Percentiles rank a stretch among this genome's conserved stretches.
Conservation (phyloP, 83 land plant species). For the Thuja plicata region DNA sequence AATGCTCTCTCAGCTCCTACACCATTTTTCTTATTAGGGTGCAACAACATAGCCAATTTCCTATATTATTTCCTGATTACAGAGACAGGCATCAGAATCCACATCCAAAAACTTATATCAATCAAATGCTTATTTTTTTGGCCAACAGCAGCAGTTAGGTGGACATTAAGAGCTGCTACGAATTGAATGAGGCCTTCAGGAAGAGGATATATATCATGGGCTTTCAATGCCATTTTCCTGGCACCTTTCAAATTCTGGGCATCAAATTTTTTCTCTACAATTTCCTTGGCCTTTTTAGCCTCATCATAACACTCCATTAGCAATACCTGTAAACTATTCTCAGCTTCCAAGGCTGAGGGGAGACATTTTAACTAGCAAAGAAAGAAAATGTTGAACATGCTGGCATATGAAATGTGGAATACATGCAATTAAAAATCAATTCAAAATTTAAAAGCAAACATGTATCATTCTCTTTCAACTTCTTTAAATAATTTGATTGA, state of each 20-base stretch:
- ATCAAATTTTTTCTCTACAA: conserved; percentile 43
- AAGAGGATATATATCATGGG: conserved; percentile 27
- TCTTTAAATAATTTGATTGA: too few relatives aligned
- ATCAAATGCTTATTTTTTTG: neutral
- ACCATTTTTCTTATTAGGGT: neutral
- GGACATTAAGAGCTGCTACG: conserved; percentile 7
- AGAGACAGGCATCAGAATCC: conserved; percentile 1
- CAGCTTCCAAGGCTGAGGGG: too few relatives aligned
- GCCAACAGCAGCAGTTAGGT: conserved; percentile 1
- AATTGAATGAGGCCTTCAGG: conserved; percentile 17
- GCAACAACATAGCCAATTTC: conserved; percentile 19
- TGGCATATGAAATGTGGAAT: too few relatives aligned
- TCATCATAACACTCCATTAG: conserved; percentile 70
- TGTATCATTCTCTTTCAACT: too few relatives aligned
- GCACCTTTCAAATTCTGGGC: conserved; percentile 34
- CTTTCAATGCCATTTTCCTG: conserved; percentile 34
- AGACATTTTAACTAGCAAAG: too few relatives aligned
- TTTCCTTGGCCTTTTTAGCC: conserved; percentile 41
- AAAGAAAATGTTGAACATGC: too few relatives aligned
- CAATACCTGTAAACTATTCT: neutral
- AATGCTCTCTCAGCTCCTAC: neutral
- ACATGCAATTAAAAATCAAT: too few relatives aligned
- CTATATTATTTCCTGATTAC: conserved; percentile 13
- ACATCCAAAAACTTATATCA: conserved; percentile 15
- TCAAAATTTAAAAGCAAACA: too few relatives aligned